Evolutionary conservation across 768 basidiomycete species (phyloP).

Genomic region (Amanita subjunquillea): DNA sequence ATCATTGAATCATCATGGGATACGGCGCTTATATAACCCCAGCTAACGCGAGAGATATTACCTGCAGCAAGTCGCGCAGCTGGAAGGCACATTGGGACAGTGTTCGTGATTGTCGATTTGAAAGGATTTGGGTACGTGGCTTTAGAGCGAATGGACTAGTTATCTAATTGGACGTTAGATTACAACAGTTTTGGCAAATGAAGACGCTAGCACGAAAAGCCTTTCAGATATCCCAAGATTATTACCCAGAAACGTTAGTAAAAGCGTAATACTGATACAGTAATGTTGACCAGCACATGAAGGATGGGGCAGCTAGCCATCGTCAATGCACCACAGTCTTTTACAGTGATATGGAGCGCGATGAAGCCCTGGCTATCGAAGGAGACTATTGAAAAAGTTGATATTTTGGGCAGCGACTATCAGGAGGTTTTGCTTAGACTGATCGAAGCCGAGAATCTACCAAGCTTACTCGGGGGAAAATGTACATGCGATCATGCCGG

Average conservation of each 20-base stretch:
- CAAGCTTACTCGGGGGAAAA: constrained; percentile 48
- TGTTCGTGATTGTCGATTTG: constrained; percentile 59
- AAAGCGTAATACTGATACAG: neutral
- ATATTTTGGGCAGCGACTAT: constrained; percentile 57
- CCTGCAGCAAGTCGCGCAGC: constrained; percentile 54
- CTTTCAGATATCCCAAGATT: constrained; percentile 72
- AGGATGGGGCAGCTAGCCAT: constrained; percentile 69
- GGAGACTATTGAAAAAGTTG: constrained; percentile 60
- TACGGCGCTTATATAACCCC: neutral
- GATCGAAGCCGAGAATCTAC: constrained; percentile 56
- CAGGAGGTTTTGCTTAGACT: constrained; percentile 42
- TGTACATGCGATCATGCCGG: constrained; percentile 49
- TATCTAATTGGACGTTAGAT: constrained; percentile 20
- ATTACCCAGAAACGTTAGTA: constrained; percentile 65
- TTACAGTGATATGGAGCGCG: constrained; percentile 61
- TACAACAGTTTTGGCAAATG: constrained; percentile 70
- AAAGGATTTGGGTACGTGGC: constrained; percentile 54
- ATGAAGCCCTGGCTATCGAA: constrained; percentile 67
- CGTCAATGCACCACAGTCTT: constrained; percentile 64
- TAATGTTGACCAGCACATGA: neutral
- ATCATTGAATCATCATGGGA: neutral
- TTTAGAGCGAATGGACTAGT: neutral
- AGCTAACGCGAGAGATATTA: constrained; percentile 54
- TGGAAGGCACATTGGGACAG: constrained; percentile 36
- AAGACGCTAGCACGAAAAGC: constrained; percentile 49